Conservation (phyloP, 108 stramenopile species). For the Pseudonitzschia delicatissima region DNA sequence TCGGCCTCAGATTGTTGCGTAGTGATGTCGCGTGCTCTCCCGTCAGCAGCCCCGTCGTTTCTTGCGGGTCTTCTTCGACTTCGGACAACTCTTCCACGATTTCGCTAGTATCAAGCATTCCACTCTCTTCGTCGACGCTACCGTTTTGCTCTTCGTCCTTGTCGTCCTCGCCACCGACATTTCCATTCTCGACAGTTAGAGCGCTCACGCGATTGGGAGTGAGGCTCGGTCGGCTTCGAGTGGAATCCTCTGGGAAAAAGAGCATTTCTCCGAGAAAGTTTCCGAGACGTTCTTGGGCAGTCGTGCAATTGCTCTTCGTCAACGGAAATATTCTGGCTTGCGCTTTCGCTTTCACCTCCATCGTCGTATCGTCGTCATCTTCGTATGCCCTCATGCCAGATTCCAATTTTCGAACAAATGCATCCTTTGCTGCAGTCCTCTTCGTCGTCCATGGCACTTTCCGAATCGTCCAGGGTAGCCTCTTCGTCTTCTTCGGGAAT, state of each 20-base stretch:
- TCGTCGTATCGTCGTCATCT: slow-evolving; percentile 10
- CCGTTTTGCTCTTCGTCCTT: not conserved
- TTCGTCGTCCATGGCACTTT: slow-evolving; percentile 6
- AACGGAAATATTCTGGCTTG: not conserved
- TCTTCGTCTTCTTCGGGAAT: slow-evolving; percentile 38
- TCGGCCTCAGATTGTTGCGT: slow-evolving; percentile 18
- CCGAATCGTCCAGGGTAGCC: slow-evolving; percentile 18
- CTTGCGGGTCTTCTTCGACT: slow-evolving; percentile 4
- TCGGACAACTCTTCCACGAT: not conserved
- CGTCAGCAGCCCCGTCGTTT: slow-evolving; percentile 22
- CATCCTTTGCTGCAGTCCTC: slow-evolving; percentile 12
- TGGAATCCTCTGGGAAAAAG: not conserved
- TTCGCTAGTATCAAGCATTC: not conserved
- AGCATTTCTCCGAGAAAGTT: slow-evolving; percentile 9
- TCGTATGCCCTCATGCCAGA: not conserved
- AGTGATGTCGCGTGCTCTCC: not conserved
- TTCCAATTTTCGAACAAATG: not conserved
- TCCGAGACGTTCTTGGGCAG: slow-evolving; percentile 10
- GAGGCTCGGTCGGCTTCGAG: too few relatives aligned
- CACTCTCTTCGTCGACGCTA: not conserved
- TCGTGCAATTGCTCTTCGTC: not conserved
- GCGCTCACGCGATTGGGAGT: not conserved
- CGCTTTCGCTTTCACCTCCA: not conserved
- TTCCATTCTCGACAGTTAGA: not conserved
- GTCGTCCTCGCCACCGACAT: not conserved